Evolutionary conservation across 2,329 filamentous ascomycete species (phyloP).

Genomic region (Blastomyces gilchristii): DNA sequence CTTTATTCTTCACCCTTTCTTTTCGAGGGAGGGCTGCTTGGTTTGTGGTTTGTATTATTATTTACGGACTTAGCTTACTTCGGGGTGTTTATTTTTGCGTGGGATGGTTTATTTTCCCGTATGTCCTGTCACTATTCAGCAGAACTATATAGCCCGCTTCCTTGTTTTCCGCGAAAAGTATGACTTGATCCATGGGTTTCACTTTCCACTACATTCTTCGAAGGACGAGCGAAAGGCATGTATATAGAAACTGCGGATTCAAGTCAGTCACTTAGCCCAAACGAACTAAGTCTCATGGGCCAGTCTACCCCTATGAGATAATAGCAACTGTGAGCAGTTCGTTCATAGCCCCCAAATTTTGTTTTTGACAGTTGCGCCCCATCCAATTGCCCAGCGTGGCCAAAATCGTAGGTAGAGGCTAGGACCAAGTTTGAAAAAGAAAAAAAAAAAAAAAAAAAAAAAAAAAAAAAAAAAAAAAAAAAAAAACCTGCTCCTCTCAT

Average conservation of each 20-base stretch:
- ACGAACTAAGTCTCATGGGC: neutral
- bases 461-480: too few relatives aligned
- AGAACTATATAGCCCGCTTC: neutral
- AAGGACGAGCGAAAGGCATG: too few relatives aligned
- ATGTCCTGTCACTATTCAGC: neutral
- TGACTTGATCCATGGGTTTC: too few relatives aligned
- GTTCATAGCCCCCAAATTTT: too few relatives aligned
- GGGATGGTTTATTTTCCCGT: too few relatives aligned
- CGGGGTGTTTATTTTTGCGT: neutral
- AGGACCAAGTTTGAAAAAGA: neutral
- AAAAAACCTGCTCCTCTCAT: too few relatives aligned
- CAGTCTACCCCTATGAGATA: neutral
- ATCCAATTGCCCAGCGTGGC: neutral
- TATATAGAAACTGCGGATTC: too few relatives aligned
- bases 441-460: too few relatives aligned
- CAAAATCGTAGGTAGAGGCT: neutral
- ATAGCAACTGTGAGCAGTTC: neutral
- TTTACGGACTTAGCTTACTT: neutral
- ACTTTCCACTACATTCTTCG: too few relatives aligned
- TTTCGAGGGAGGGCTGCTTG: neutral
- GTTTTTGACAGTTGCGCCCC: too few relatives aligned
- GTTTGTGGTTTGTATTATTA: neutral
- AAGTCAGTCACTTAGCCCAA: neutral
- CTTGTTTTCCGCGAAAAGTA: too few relatives aligned
- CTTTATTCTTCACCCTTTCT: neutral